Base-by-base conservation (phyloP, 495 filamentous ascomycete species). In the Lophium mytilinum region DNA sequence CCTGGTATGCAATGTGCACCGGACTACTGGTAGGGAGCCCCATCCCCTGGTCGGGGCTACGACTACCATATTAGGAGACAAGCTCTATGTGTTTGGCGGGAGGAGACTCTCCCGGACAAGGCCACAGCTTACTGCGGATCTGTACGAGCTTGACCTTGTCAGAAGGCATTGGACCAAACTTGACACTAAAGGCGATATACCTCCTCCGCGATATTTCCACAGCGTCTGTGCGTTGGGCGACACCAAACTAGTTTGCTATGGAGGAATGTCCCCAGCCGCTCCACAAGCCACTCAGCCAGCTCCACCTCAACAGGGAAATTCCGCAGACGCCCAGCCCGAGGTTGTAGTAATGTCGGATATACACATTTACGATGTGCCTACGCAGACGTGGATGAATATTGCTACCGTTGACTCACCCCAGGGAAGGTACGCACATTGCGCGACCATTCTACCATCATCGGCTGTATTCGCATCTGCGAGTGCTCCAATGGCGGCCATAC, bases 291-390 rank as follows among this genome's bases (percentile, higher is more conserved):
- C 58, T 62, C 64, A 78, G 49, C 53, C 58, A n/a, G 37, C 51
- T 66, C 48, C 68, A 54, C 63, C 74, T 50, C 62, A 72, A 45
- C 54, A 66, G 56, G 50, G 59, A 52, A 49, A 71, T 33, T 9
- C 78, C 0, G 76, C 80, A 58, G 89, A 92, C 46, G 72, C 82
- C 24, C 89, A 93, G 60, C 83, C 88, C 24, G 93, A 96, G 69
- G 87, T 96, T 8, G 84, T 92, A 5, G 93, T 98, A 53, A 95
- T 97, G 90, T 94, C 90, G 9, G 93, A 98, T 75, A 91, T 98
- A 53, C 89, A 96, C 69, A 90, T 98, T 7, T 96, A 87, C 66
- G 93, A 98, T 68, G 88, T 93, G n/a, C 78, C 81, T 7, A 84
- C 87, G 0, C 84, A 79, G 61, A 85, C 81, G 35, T 98, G 93